Percentiles rank a stretch among this genome's conserved stretches.
These are phyloP conservation scores for Pseudonitzschia multiseries DNA, from an alignment of 108 stramenopile genomes.

Conservation along the genomic window DNA sequence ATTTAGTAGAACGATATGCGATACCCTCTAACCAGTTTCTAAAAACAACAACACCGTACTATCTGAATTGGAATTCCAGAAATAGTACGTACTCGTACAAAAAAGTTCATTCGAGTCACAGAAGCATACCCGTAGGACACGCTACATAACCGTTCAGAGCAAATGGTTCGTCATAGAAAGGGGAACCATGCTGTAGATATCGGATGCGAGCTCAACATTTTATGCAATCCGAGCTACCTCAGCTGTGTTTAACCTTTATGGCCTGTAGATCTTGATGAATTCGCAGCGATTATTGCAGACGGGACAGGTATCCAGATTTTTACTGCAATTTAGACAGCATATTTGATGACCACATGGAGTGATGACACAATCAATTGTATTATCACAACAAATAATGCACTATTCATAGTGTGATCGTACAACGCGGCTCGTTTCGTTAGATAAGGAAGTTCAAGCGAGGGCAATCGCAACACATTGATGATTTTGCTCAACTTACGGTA, in stretches of 20 bases:
- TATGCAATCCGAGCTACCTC: background rate
- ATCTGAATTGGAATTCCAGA: background rate
- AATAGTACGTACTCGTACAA: background rate
- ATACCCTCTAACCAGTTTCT: too few relatives aligned
- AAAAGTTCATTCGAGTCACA: background rate
- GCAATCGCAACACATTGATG: background rate
- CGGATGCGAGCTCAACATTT: background rate
- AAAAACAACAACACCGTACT: background rate
- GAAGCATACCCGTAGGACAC: background rate
- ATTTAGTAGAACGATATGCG: too few relatives aligned
- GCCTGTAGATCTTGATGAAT: constrained; percentile 73
- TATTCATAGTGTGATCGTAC: background rate
- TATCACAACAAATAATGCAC: constrained; percentile 71
- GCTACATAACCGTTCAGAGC: background rate
- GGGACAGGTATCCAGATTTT: constrained; percentile 55
- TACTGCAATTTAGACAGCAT: constrained; percentile 64
- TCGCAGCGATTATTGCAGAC: constrained; percentile 56
- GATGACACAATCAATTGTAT: constrained; percentile 68
- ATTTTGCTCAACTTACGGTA: constrained; percentile 5
- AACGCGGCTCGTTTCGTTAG: background rate
- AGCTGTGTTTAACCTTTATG: constrained; percentile 24
- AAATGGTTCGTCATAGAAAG: background rate
- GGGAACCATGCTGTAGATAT: background rate
- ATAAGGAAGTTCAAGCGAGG: background rate
- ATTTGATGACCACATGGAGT: constrained; percentile 85